Conservation (phyloP, 208 protist species). For the Angomonas ambiguus region DNA sequence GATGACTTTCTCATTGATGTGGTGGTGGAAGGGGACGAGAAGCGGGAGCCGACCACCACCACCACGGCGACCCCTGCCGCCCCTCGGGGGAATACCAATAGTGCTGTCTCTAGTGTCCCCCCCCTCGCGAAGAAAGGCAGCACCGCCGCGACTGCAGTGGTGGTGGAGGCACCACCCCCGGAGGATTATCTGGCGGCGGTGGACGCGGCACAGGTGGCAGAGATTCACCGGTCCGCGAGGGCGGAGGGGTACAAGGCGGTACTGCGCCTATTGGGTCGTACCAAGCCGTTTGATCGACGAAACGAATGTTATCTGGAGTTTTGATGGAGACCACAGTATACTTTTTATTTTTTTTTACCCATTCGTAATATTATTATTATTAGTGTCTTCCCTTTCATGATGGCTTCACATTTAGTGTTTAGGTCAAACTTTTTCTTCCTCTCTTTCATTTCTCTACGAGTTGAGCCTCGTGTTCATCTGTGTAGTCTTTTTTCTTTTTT, state of each 20-base stretch:
- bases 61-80: neutral
- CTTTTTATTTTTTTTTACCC: neutral
- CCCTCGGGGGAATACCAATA: neutral
- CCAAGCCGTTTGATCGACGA: slow-evolving; percentile 42
- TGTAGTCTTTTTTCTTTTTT: neutral
- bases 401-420: neutral
- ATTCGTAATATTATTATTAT: slow-evolving; percentile 1
- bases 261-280: slow-evolving; percentile 59
- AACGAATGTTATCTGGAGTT: slow-evolving; percentile 73
- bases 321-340: slow-evolving; percentile 19
- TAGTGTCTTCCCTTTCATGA: neutral
- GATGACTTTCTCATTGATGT: slow-evolving; percentile 75
- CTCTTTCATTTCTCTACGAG: neutral
- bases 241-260: slow-evolving; percentile 51
- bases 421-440: neutral
- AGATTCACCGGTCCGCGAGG: slow-evolving; percentile 16
- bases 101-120: neutral
- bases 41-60: neutral
- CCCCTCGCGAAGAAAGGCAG: neutral
- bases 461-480: neutral
- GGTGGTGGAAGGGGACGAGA: slow-evolving; percentile 27
- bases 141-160: neutral
- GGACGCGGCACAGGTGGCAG: slow-evolving; percentile 3
- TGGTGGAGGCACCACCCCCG: neutral
- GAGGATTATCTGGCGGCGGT: neutral